Evolutionary conservation across 106 monocot species (phyloP), one percentile per base, ranked within the genome.

Genomic region (Ottelia alismoides): DNA sequence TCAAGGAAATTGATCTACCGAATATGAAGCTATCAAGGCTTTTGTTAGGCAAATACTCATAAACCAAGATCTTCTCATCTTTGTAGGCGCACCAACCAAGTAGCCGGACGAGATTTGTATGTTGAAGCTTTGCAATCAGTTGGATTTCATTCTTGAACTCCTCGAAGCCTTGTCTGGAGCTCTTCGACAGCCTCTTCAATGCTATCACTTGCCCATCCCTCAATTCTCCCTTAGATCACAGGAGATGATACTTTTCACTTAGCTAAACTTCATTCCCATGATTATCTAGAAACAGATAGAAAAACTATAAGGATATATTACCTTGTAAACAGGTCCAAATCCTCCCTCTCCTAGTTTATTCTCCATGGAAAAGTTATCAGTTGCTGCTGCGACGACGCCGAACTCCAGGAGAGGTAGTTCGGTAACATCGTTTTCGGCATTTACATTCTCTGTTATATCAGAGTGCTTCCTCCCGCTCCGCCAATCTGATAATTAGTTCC

Each of bases 81-180:
- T 30, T 47, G 40, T 35, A n/a, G 30, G 24, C 17, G 57, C 67
- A 67, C 56, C 67, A 67, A 57, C 67, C 56, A 12, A 67, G 50
- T 31, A 67, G 57, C 23, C 32, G 29, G 2, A 67, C 67, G 11
- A 67, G 58, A 5, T 67, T 67, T 10, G 17, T 57, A 35, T 67
- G 67, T 40, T 67, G 57, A 25, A 67, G 57, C 11, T 51, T 67
- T 10, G 49, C 49, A 27, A 67, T 67, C 2, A 67, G 50, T 31
- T 48, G 10, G 23, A 67, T 20, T 57, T 67, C 67, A 57, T 67
- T 67, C 28, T 31, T 57, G 29, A 67, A 67, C 67, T 67, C 67
- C 48, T 67, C 27, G 17, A 25, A 67, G 30, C 67, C 67, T 51
- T 67, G 67, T 0, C 57, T 25, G 17, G 67, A 67, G 2, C 32